Conservation (phyloP, 345 rosid species). For the Gossypioides kirkii region DNA sequence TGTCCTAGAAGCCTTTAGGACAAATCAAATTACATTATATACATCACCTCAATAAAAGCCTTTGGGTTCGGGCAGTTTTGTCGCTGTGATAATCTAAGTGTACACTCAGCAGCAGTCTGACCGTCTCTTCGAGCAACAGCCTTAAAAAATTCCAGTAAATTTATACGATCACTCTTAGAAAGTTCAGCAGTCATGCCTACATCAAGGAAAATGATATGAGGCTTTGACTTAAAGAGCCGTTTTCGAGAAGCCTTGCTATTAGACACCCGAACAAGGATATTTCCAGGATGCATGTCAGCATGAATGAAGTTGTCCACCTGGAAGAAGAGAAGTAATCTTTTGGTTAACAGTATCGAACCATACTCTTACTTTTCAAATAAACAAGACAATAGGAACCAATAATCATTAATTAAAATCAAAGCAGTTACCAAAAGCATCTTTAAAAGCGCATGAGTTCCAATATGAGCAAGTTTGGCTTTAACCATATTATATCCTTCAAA, state of each 20-base stretch:
- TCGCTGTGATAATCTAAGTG: constrained; percentile 72
- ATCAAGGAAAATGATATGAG: constrained; percentile 90
- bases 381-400: neutral
- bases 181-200: constrained; percentile 99
- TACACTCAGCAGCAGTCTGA: constrained; percentile 74
- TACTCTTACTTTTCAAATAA: neutral
- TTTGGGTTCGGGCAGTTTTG: constrained; percentile 88
- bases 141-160: constrained; percentile 81
- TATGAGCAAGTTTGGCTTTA: constrained; percentile 83
- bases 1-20: constrained; percentile 41
- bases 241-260: constrained; percentile 53
- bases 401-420: neutral
- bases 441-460: constrained; percentile 92
- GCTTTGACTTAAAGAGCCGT: constrained; percentile 71
- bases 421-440: constrained; percentile 89
- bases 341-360: neutral
- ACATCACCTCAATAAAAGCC: constrained; percentile 64
- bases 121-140: constrained; percentile 93
- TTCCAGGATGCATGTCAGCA: constrained; percentile 99
- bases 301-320: constrained; percentile 98
- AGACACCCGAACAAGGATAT: constrained; percentile 78
- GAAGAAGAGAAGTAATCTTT: constrained; percentile 19
- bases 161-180: constrained; percentile 70
- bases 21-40: constrained; percentile 33
- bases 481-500: constrained; percentile 55